Base-by-base conservation (phyloP, 768 basidiomycete species). In the Trametes gibbosa region DNA sequence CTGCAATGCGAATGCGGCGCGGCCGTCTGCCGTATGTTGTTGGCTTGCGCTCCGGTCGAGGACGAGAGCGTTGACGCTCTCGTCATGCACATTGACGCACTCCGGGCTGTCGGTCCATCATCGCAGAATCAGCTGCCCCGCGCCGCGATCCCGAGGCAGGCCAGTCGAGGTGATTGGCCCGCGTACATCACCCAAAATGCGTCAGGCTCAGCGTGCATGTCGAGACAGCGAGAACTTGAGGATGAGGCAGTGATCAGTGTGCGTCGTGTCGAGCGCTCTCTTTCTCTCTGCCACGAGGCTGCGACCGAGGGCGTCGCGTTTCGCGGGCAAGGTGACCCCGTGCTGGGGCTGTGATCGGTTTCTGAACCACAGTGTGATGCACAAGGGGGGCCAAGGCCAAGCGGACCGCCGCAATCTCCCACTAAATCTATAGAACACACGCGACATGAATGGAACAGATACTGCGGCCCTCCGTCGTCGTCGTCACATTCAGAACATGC, bases 71-170 rank as follows among this genome's bases (percentile, higher is more conserved):
- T 32, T 10, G 21, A 39, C 16, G 50, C 50, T 29, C 50, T 27
- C 50, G 49, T 45, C 56, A 56, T 49, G 41, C 43, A 32, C 53
- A 27, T 45, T 45, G n/a, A 24, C 50, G 50, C 35, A 40, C n/a
- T 29, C 27, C 52, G 52, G 52, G 10, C n/a, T 29, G 14, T 53
- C 52, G 52, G 42, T 19, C 52, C 52, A 53, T 29, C n/a, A 58
- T 39, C 40, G 47, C 37, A 46, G 42, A 27, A 53, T 19, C 24
- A 34, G 13, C 49, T 24, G 24, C 40, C 40, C n/a, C 40, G 40
- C 40, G 40, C 51, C 51, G 37, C 6, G 23, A 1, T 27, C 5
- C 39, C 50, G 50, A 25, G 6, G n/a, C n/a, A n/a, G 37, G 50
- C 25, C 23, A 14, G 5, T 37, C 23, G 41, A 6, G 8, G 14